Evolutionary conservation across 805 yeast genomes (phyloP).

Genomic region (Cephaloascus albidus): DNA sequence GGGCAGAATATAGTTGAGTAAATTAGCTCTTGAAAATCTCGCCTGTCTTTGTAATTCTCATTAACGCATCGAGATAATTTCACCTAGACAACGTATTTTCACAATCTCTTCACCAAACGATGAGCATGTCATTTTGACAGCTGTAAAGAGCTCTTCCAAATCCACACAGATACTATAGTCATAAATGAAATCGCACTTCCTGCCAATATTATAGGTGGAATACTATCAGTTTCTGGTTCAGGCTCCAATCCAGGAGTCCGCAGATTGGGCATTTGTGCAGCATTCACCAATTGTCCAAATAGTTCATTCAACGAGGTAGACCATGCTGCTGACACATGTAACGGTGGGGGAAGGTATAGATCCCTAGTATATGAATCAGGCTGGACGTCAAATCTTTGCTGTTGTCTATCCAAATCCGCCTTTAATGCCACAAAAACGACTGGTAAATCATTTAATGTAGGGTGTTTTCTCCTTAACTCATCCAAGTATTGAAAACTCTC

Average conservation of each 20-base stretch:
- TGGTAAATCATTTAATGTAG: conserved; percentile 60
- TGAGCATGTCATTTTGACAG: background rate
- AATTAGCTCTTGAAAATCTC: too few species aligned
- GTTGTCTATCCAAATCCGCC: conserved; percentile 94
- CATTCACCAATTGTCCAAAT: conserved; percentile 80
- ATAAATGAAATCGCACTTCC: conserved; percentile 65
- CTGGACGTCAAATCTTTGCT: conserved; percentile 75
- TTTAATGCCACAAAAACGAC: conserved; percentile 84
- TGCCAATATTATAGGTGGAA: conserved; percentile 48
- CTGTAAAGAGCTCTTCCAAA: conserved; percentile 43
- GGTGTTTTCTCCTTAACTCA: conserved; percentile 53
- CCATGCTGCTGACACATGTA: conserved; percentile 91
- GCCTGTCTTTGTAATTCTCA: too few species aligned
- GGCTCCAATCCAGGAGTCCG: conserved; percentile 76
- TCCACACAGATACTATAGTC: conserved; percentile 54
- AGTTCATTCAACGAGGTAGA: conserved; percentile 75
- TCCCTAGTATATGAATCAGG: conserved; percentile 80
- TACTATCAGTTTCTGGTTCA: conserved; percentile 41
- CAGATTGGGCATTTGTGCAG: conserved; percentile 68
- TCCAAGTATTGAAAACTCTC: conserved; percentile 82
- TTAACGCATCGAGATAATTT: too few species aligned
- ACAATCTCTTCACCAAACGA: background rate
- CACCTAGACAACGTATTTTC: too few species aligned
- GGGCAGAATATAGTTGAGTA: too few species aligned
- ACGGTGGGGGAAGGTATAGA: conserved; percentile 64